Evolutionary conservation across 305 asterid species (phyloP).

Genomic region (Petunia hybrid): DNA sequence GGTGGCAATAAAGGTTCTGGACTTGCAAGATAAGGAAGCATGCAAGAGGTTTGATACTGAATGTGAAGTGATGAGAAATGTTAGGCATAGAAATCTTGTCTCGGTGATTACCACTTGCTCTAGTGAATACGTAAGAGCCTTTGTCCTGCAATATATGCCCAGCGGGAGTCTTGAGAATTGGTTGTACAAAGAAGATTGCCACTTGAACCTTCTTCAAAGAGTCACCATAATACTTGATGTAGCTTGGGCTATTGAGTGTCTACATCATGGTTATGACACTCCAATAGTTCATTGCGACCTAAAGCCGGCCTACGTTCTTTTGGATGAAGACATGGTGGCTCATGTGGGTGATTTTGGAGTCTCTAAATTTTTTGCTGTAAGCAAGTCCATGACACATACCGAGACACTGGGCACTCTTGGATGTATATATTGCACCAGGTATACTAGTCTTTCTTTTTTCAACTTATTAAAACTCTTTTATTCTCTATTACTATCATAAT

Average conservation of each 20-base stretch:
- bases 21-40: no score
- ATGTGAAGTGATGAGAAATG: conserved; percentile 23
- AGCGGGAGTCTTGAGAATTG: conserved; percentile 11
- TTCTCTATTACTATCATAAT: neutral
- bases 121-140: neutral
- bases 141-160: conserved; percentile 23
- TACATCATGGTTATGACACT: neutral
- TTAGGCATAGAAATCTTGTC: conserved; percentile 21
- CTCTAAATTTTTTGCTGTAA: neutral
- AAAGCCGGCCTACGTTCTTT: neutral
- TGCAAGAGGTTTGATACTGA: conserved; percentile 25
- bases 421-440: conserved; percentile 26
- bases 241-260: neutral
- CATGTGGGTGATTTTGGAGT: conserved; percentile 2
- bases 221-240: neutral
- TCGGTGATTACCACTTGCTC: neutral
- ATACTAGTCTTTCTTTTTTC: neutral
- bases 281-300: neutral
- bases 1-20: no score
- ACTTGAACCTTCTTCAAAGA: neutral
- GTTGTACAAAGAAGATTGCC: neutral
- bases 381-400: neutral
- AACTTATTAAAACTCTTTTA: neutral
- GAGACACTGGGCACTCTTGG: neutral
- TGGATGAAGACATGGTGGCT: neutral